These are phyloP conservation scores for Leersia perrieri DNA, from an alignment of 176 grass and related monocot species.

Conservation along the genomic window DNA sequence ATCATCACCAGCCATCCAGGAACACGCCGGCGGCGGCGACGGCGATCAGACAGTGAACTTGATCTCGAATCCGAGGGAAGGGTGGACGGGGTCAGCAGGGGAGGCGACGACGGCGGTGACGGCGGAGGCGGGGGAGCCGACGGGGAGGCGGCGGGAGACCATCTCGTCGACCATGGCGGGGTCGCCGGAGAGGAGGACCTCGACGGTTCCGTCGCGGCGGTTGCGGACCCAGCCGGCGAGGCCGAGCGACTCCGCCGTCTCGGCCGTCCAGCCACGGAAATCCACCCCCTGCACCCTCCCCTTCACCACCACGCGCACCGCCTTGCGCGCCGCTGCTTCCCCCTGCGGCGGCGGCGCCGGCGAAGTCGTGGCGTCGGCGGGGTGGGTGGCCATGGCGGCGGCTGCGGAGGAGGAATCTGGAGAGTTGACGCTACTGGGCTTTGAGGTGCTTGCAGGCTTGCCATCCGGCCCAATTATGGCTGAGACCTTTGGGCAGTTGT, in stretches of 20 bases:
- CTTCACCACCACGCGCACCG: conserved; percentile 64
- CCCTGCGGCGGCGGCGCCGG: neutral
- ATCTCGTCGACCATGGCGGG: conserved; percentile 63
- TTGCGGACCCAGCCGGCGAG: conserved; percentile 84
- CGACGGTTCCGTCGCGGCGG: conserved; percentile 72
- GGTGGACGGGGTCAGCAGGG: conserved; percentile 45
- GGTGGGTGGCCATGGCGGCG: conserved; percentile 33
- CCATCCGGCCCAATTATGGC: too few species aligned
- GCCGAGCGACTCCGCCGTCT: conserved; percentile 63
- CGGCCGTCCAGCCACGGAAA: conserved; percentile 79
- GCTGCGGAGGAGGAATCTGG: neutral
- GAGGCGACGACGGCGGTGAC: conserved; percentile 63
- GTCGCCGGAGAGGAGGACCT: conserved; percentile 74
- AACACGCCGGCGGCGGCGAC: neutral
- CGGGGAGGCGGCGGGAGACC: conserved; percentile 45
- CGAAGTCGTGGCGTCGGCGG: conserved; percentile 14
- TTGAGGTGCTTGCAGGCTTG: too few species aligned
- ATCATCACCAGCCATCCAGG: neutral
- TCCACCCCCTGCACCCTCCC: conserved; percentile 76
- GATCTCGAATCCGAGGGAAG: conserved; percentile 55
- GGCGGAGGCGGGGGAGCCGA: conserved; percentile 35
- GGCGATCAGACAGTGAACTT: conserved; percentile 50
- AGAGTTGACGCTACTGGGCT: neutral
- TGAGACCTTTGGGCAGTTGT: too few species aligned
- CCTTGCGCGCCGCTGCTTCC: conserved; percentile 22